Evolutionary conservation across 2,329 filamentous ascomycete species (phyloP).

Genomic region (Botrytis medusae): DNA sequence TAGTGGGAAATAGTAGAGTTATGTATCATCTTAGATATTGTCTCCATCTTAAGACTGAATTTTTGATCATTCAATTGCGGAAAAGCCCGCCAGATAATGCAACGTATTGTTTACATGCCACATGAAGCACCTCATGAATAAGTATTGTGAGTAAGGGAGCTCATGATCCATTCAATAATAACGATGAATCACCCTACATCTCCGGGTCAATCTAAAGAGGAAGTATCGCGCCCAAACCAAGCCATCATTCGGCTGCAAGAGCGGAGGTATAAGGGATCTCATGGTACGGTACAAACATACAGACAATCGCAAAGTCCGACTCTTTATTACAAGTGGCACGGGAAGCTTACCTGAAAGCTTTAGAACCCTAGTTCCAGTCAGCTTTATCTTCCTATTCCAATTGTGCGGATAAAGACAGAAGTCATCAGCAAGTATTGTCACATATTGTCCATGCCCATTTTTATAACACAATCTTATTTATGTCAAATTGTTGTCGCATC

Average conservation of each 20-base stretch:
- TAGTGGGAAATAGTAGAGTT: background rate
- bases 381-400: background rate
- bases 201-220: background rate
- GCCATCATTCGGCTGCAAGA: background rate
- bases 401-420: background rate
- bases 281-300: background rate
- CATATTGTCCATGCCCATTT: background rate
- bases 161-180: background rate
- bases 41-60: background rate
- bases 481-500: background rate
- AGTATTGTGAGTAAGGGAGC: background rate
- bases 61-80: background rate
- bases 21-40: background rate
- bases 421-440: too few species aligned
- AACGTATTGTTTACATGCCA: too few species aligned
- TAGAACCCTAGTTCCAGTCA: background rate
- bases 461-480: background rate
- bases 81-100: background rate
- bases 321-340: background rate
- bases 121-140: background rate
- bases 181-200: background rate
- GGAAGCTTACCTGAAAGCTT: background rate
- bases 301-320: background rate
- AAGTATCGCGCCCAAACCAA: background rate
- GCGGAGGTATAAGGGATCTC: accelerated